Conservation (phyloP, 2,329 filamentous ascomycete species). For the Arthrocladium fulminans region DNA sequence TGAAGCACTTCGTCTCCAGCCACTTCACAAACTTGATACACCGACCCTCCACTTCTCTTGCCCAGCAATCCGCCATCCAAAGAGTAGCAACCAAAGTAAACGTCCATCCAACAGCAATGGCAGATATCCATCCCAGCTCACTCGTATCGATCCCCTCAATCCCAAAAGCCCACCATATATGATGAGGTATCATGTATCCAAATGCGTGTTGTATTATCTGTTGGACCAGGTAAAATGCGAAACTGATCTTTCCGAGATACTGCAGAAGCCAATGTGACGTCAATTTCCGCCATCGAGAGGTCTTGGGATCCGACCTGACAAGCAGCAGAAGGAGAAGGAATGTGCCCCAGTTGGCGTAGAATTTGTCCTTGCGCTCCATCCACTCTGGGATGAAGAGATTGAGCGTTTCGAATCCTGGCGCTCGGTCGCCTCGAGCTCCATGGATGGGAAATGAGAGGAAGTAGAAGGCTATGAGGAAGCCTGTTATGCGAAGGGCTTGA, state of each 20-base stretch:
- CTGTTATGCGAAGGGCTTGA: constrained; percentile 25
- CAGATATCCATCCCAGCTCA: constrained; percentile 31
- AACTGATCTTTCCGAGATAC: constrained; percentile 41
- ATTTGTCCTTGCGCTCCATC: constrained; percentile 26
- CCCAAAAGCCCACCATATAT: constrained; percentile 30
- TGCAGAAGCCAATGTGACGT: constrained; percentile 35
- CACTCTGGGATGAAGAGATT: constrained; percentile 31
- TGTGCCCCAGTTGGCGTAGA: constrained; percentile 36
- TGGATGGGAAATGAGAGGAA: constrained; percentile 35
- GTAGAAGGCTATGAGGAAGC: constrained; percentile 36
- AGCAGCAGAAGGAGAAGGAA: constrained; percentile 36
- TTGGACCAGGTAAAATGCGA: constrained; percentile 41
- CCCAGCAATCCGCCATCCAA: constrained; percentile 48
- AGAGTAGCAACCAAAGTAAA: constrained; percentile 37
- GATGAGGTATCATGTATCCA: constrained; percentile 32
- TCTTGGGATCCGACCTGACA: constrained; percentile 33
- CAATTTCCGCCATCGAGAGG: constrained; percentile 28
- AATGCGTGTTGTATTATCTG: constrained; percentile 36
- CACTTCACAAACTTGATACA: constrained; percentile 21
- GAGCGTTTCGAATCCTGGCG: constrained; percentile 36
- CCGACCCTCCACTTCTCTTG: constrained; percentile 19
- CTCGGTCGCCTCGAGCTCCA: constrained; percentile 27
- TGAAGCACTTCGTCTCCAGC: constrained; percentile 19
- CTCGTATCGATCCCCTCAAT: constrained; percentile 26
- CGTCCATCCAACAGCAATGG: constrained; percentile 33